phyloP scores from a whole-genome alignment of 2,329 filamentous ascomycete genomes.

The Penicillium brasilianum region DNA sequence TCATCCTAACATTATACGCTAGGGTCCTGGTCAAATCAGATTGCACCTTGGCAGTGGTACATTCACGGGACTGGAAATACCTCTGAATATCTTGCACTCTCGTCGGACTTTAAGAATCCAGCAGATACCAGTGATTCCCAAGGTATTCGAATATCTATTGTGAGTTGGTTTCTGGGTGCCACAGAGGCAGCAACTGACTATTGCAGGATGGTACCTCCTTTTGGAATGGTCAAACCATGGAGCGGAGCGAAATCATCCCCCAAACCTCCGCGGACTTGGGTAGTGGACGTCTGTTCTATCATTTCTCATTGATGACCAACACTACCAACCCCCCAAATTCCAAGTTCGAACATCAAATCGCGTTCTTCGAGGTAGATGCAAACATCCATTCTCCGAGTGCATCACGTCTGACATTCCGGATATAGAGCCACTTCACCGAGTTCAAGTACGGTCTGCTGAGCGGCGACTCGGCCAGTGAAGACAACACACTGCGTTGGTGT shows the following conservation, averaged over 20 bases:
- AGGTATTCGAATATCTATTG: constrained; percentile 72
- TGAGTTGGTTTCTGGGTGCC: constrained; percentile 6
- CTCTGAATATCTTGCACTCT: constrained; percentile 65
- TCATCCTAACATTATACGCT: neutral
- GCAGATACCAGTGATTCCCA: constrained; percentile 65
- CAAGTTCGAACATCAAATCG: constrained; percentile 70
- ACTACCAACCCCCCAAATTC: constrained; percentile 65
- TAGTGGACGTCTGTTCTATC: constrained; percentile 70
- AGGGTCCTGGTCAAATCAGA: constrained; percentile 71
- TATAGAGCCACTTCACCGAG: constrained; percentile 75
- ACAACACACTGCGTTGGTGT: constrained; percentile 67
- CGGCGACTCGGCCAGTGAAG: constrained; percentile 55
- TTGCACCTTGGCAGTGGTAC: constrained; percentile 76
- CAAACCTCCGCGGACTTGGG: constrained; percentile 70
- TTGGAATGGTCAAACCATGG: constrained; percentile 76
- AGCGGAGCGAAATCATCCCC: constrained; percentile 74
- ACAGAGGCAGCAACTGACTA: neutral
- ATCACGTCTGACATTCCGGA: constrained; percentile 29
- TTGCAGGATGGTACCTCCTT: constrained; percentile 53
- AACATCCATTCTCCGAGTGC: neutral
- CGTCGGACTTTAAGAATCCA: constrained; percentile 66
- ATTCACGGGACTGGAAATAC: constrained; percentile 66
- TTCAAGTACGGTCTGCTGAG: constrained; percentile 65
- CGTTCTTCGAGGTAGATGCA: constrained; percentile 54
- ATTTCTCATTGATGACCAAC: constrained; percentile 69